A percentile compares a stretch with the other conserved stretches of the same genome.
phyloP scores from a whole-genome alignment of 208 protist species.

The Acanthamoeba royreba region DNA sequence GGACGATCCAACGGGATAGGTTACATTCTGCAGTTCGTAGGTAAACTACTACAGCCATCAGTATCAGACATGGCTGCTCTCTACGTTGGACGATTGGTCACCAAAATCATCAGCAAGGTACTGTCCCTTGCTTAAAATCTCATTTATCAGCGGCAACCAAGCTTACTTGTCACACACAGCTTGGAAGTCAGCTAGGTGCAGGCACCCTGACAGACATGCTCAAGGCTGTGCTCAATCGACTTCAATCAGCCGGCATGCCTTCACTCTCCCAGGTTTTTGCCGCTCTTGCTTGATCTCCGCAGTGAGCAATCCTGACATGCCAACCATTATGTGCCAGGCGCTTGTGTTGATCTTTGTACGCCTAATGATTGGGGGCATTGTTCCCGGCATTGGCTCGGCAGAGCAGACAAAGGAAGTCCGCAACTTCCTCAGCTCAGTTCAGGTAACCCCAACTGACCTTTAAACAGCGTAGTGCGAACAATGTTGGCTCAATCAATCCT shows the following conservation, averaged over 20 bases:
- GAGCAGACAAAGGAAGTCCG: background rate
- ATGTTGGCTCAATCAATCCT: no score
- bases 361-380: slow-evolving; percentile 1
- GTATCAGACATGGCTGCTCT: background rate
- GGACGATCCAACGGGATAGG: background rate
- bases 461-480: no score
- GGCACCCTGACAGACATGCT: slow-evolving; percentile 8
- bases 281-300: no score
- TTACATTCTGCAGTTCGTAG: background rate
- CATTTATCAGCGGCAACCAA: no score
- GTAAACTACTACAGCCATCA: background rate
- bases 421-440: background rate
- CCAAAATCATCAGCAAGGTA: slow-evolving; percentile 27
- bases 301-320: no score
- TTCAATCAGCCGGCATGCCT: background rate
- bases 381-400: background rate
- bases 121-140: no score
- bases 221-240: background rate
- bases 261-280: slow-evolving; percentile 8
- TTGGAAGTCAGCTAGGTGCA: background rate
- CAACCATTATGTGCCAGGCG: no score
- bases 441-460: no score
- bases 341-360: slow-evolving; percentile 16
- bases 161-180: background rate
- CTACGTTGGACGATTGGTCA: slow-evolving; percentile 17